These are phyloP conservation scores for Candida dendrica DNA, from an alignment of 805 yeast genomes.

Conservation along the genomic window DNA sequence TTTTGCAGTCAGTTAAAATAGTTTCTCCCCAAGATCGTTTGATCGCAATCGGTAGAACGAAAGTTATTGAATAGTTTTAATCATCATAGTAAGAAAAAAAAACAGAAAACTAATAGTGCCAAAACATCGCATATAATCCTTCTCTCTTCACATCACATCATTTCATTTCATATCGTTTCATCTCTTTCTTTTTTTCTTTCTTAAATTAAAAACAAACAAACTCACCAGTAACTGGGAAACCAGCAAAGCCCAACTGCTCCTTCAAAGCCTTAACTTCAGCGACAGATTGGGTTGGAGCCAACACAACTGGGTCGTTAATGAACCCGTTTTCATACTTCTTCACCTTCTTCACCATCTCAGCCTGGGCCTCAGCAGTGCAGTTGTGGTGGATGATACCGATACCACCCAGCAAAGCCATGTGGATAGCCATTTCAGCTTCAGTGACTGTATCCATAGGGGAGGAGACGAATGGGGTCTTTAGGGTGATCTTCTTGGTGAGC, in stretches of 20 bases:
- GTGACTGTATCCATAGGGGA: conserved; percentile 99
- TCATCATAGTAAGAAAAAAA: conserved; percentile 59
- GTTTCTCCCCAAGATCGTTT: conserved; percentile 92
- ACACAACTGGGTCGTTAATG: conserved; percentile 88
- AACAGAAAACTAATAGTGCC: no score
- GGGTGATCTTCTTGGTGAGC: conserved; percentile 84
- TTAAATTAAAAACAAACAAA: conserved; percentile 20
- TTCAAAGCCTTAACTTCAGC: conserved; percentile 72
- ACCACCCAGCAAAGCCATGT: conserved; percentile 98
- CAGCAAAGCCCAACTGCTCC: conserved; percentile 78
- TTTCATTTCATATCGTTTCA: no score
- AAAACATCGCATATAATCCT: no score
- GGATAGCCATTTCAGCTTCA: conserved; percentile 94
- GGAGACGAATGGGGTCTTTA: conserved; percentile 92
- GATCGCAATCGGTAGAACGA: conserved; percentile 99
- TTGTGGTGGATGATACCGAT: conserved; percentile 98
- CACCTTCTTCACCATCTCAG: conserved; percentile 95
- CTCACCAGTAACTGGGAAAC: conserved; percentile 99
- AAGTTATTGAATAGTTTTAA: conserved; percentile 62
- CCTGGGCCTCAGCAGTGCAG: conserved; percentile 95
- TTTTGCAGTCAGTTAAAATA: conserved; percentile 42
- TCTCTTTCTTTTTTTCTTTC: no score
- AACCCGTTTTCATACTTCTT: conserved; percentile 97
- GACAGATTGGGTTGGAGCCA: conserved; percentile 69
- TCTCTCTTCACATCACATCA: no score